Conservation (phyloP, 495 filamentous ascomycete genomes). For the Aspergillus funiculosus region DNA sequence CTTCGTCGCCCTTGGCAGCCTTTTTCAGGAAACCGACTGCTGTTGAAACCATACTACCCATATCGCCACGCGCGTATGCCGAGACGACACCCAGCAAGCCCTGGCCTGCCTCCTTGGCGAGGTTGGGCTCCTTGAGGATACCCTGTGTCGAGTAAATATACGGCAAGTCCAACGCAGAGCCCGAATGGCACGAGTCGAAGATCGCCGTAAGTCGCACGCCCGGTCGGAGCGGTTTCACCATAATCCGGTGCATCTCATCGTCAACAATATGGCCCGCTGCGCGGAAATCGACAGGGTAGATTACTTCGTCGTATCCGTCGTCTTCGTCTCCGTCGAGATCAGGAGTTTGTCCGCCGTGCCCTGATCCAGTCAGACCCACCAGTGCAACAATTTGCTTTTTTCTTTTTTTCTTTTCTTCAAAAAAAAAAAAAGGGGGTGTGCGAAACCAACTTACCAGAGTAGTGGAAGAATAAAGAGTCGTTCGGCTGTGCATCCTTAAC, state of each 20-base stretch:
- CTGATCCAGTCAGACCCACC: no score
- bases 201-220: constrained; percentile 94
- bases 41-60: constrained; percentile 72
- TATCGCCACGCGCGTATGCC: constrained; percentile 83
- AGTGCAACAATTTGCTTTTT: no score
- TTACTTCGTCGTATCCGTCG: constrained; percentile 95
- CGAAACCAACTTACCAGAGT: constrained; percentile 77
- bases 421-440: not conserved
- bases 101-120: constrained; percentile 95
- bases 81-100: constrained; percentile 85
- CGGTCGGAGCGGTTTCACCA: constrained; percentile 74
- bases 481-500: constrained; percentile 92
- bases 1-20: constrained; percentile 76
- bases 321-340: constrained; percentile 93
- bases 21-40: constrained; percentile 91
- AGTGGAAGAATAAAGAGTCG: constrained; percentile 98
- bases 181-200: constrained; percentile 99
- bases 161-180: constrained; percentile 89
- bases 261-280: constrained; percentile 90
- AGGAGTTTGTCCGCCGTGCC: constrained; percentile 94
- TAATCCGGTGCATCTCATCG: constrained; percentile 97
- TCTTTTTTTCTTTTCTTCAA: constrained; percentile 3
- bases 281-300: constrained; percentile 95
- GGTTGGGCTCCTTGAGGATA: constrained; percentile 94
- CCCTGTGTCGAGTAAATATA: constrained; percentile 96